Percentiles rank a stretch among this genome's conserved stretches.
Evolutionary conservation across 306 rosid species (phyloP).

Genomic region (Vigna nakashimae): DNA sequence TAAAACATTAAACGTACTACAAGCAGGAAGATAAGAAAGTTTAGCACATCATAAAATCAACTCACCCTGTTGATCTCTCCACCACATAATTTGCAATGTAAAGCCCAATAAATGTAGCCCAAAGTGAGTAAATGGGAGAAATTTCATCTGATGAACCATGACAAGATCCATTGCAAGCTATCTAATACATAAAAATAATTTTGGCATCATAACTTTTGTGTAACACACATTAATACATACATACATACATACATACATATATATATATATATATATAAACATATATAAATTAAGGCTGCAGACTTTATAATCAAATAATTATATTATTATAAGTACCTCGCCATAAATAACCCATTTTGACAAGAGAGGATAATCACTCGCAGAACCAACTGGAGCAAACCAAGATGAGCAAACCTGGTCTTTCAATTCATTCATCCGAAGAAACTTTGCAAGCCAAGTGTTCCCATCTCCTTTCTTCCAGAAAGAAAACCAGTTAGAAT

Average conservation of each 20-base stretch:
- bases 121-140: constrained; percentile 92
- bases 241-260: no score
- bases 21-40: constrained; percentile 24
- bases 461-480: constrained; percentile 85
- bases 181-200: constrained; percentile 56
- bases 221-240: no score
- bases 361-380: constrained; percentile 95
- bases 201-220: constrained; percentile 8
- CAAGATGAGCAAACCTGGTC: constrained; percentile 97
- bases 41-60: constrained; percentile 34
- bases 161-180: constrained; percentile 93
- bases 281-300: background rate
- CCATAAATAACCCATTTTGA: constrained; percentile 98
- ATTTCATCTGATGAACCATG: constrained; percentile 84
- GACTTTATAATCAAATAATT: constrained; percentile 32
- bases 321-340: constrained; percentile 63
- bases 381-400: constrained; percentile 99
- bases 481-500: constrained; percentile 71
- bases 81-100: constrained; percentile 97
- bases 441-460: constrained; percentile 82
- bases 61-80: constrained; percentile 98
- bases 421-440: constrained; percentile 84
- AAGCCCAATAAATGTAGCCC: constrained; percentile 98
- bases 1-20: constrained; percentile 23
- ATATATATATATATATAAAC: no score